Base-by-base conservation (phyloP, 495 filamentous ascomycete genomes). In the Tuber umbilicatum region DNA sequence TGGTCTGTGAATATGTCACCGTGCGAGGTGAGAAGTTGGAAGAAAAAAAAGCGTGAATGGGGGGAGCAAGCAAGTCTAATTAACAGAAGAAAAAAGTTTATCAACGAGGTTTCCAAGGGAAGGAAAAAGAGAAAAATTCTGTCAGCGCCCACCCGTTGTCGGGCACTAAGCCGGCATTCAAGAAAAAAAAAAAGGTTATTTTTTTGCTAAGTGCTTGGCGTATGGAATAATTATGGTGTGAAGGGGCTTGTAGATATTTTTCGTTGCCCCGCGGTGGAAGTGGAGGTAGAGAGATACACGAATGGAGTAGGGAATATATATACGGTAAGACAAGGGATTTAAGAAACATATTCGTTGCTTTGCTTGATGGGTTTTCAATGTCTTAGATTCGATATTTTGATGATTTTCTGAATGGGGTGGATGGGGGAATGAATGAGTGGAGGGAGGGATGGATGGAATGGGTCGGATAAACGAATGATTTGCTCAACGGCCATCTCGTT, bases 401-500 rank as follows among this genome's bases (percentile, higher is more conserved):
- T 35, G 55, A 35, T 64, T 64, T 35, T 17, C 55, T 64, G 27
- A 17, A 27, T 47, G 45, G 45, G 55, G 27, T n/a, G 55, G 55
- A 35, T 35, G 55, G 27, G 12, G 55, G 31, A 31, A 35, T 64
- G 55, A 27, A 35, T 64, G 55, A 64, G 55, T 64, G 55, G 55
- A 64, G 27, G 10, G 50, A 60, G 3, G 14, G 42, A 23, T 64
- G 9, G 55, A 64, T 35, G 27, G 55, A 35, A 31, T 64, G 14
- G 55, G 19, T 17, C 55, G 55, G 55, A 64, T 64, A 64, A 64
- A 64, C 55, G 55, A 64, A 64, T 35, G 55, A 64, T 64, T 64
- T 64, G 55, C 17, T 64, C 55, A 64, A 64, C 55, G 55, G 55
- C 35, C 55, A 64, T 64, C 55, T 64, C 55, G 55, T 64, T 64